phyloP scores from a whole-genome alignment of 805 yeast species.

The Wickerhamiella galacta region DNA sequence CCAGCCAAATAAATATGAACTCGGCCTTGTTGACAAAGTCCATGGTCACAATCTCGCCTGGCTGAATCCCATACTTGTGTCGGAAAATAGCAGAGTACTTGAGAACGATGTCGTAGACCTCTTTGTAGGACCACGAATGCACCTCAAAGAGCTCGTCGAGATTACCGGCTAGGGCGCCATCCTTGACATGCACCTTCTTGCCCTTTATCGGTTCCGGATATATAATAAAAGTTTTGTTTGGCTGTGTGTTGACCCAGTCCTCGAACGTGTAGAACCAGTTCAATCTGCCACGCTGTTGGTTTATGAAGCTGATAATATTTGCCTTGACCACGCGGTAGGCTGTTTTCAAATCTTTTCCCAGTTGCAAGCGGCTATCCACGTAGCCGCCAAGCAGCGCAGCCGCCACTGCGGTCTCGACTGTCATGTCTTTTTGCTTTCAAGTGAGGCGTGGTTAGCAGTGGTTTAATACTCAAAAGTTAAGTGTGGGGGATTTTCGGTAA shows the following conservation, averaged over 20 bases:
- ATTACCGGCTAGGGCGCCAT: constrained; percentile 25
- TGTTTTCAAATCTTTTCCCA: constrained; percentile 9
- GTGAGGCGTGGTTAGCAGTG: neutral
- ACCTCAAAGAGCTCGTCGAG: constrained; percentile 32
- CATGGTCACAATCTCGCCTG: constrained; percentile 55
- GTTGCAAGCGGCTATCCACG: constrained; percentile 11
- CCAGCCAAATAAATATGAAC: constrained; percentile 64
- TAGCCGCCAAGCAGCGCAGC: constrained; percentile 13
- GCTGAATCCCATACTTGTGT: constrained; percentile 43
- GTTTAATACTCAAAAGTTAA: neutral
- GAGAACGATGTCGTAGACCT: constrained; percentile 49
- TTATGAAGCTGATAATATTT: constrained; percentile 3
- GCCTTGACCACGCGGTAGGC: constrained; percentile 6
- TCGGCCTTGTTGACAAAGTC: constrained; percentile 73
- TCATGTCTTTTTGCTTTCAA: too few relatives aligned
- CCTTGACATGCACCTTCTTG: constrained; percentile 7
- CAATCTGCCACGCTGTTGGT: constrained; percentile 17
- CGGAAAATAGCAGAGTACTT: constrained; percentile 49
- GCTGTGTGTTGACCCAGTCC: constrained; percentile 30
- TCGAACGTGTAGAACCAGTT: constrained; percentile 63
- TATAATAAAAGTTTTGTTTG: constrained; percentile 41
- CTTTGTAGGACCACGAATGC: constrained; percentile 50
- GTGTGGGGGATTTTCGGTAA: neutral
- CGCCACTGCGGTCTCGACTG: constrained; percentile 10
- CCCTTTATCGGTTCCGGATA: constrained; percentile 33